These are phyloP conservation scores for Russula brevipes DNA, from an alignment of 768 basidiomycete species.

Conservation along the genomic window DNA sequence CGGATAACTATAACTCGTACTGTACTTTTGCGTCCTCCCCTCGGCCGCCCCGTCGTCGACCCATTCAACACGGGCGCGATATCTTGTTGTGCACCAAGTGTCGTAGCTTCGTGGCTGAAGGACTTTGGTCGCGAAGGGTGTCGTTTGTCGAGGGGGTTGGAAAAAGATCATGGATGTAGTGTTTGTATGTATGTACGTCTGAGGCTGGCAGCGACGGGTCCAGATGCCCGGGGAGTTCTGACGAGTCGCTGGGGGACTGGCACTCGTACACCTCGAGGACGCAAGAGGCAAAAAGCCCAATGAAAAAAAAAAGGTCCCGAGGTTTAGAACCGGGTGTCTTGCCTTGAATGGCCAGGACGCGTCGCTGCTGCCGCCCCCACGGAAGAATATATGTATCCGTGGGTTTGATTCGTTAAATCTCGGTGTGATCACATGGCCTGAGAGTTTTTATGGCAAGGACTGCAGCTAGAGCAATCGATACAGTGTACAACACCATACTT, in stretches of 20 bases:
- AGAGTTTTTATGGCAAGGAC: too few species aligned
- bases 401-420: neutral
- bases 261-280: slow-evolving; percentile 18
- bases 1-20: too few species aligned
- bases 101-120: neutral
- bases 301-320: slow-evolving; percentile 2
- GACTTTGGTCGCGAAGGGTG: neutral
- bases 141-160: neutral
- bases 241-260: slow-evolving; percentile 15
- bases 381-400: slow-evolving; percentile 6
- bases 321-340: slow-evolving; percentile 21
- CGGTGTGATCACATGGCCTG: neutral
- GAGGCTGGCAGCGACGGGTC: slow-evolving; percentile 11
- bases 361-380: slow-evolving; percentile 17
- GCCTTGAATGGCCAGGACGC: slow-evolving; percentile 13
- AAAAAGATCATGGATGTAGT: neutral
- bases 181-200: neutral
- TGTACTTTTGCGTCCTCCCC: neutral
- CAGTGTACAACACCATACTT: too few species aligned
- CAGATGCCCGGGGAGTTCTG: slow-evolving; percentile 21
- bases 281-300: slow-evolving; percentile 16
- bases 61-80: neutral
- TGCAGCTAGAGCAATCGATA: too few species aligned
- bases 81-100: neutral
- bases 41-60: neutral